These are phyloP conservation scores for Colletotrichum abscissum DNA, from an alignment of 2,329 filamentous ascomycete species.

Conservation along the genomic window DNA sequence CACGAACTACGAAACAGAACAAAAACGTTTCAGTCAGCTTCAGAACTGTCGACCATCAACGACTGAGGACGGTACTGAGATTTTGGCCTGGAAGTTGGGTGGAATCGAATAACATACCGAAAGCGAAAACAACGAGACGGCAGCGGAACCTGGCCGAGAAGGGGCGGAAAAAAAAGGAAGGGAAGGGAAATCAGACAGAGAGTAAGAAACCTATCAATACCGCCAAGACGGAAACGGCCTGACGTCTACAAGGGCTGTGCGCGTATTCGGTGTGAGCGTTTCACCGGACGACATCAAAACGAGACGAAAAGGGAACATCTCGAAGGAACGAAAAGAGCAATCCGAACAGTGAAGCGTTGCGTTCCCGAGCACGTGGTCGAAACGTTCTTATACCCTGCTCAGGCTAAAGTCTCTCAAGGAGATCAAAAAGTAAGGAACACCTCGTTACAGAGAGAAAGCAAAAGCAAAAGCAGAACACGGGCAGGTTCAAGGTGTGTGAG, in stretches of 20 bases:
- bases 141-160: neutral
- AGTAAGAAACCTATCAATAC: neutral
- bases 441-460: neutral
- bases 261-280: neutral
- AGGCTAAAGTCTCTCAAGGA: neutral
- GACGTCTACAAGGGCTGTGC: neutral
- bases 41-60: neutral
- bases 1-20: neutral
- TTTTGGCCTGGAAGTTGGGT: neutral
- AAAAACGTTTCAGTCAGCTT: neutral
- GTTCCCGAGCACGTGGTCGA: constrained; percentile 17
- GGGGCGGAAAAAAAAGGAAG: too few relatives aligned
- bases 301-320: neutral
- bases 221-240: neutral
- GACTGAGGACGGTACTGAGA: neutral
- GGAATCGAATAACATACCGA: neutral
- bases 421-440: neutral
- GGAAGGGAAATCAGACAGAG: neutral
- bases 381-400: neutral
- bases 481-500: constrained; percentile 4
- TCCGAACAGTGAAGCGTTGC: neutral
- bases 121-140: neutral
- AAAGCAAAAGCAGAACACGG: neutral
- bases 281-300: neutral
- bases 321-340: neutral